These are phyloP conservation scores for Penicillium atrosanguineum DNA, from an alignment of 495 filamentous ascomycete species.

Conservation along the genomic window DNA sequence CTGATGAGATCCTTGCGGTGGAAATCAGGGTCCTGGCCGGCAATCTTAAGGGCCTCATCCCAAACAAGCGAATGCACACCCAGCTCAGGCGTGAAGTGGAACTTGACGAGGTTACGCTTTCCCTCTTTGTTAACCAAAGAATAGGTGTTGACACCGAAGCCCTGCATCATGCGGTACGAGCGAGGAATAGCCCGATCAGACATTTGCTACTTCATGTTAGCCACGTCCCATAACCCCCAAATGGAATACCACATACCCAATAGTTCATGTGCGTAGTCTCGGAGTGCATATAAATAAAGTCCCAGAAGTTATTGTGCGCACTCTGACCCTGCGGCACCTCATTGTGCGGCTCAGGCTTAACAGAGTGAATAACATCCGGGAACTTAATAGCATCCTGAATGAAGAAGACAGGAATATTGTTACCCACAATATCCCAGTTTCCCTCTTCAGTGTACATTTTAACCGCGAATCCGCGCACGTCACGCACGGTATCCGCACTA, in stretches of 20 bases:
- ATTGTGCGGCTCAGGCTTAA: conserved; percentile 79
- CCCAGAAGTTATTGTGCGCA: conserved; percentile 65
- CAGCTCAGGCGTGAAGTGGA: conserved; percentile 71
- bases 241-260: conserved; percentile 55
- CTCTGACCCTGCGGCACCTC: conserved; percentile 62
- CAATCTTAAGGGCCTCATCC: conserved; percentile 84
- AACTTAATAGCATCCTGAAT: conserved; percentile 74
- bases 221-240: not conserved
- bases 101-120: conserved; percentile 78
- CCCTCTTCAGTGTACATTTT: conserved; percentile 65
- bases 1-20: conserved; percentile 79
- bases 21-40: conserved; percentile 83
- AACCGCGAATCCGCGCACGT: conserved; percentile 78
- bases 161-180: conserved; percentile 86
- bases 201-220: conserved; percentile 51
- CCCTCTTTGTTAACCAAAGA: conserved; percentile 69
- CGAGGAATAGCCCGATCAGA: conserved; percentile 77
- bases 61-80: conserved; percentile 84
- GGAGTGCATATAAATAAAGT: conserved; percentile 52
- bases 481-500: conserved; percentile 75
- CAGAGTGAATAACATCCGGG: conserved; percentile 71
- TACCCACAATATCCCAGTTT: conserved; percentile 72
- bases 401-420: conserved; percentile 74
- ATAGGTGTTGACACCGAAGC: conserved; percentile 86
- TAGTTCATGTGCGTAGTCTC: conserved; percentile 85